Evolutionary conservation across 2,329 filamentous ascomycete genomes (phyloP), one percentile per base, ranked within the genome.

Genomic region (Xylaria sp.): DNA sequence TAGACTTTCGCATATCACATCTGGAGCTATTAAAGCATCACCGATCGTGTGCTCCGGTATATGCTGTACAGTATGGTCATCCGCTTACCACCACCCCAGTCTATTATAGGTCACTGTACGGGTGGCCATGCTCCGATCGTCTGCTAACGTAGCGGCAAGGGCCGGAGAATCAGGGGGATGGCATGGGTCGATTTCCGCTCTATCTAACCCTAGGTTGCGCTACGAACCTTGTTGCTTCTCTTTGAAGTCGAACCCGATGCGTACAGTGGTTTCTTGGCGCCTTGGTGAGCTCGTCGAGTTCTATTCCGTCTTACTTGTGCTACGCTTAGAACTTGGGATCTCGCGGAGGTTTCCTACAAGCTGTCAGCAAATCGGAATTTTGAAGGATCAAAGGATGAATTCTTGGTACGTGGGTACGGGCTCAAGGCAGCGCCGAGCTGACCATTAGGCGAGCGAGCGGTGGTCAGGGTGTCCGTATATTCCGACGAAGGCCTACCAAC

Each of bases 371-470:
- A 36, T 51, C 48, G 51, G 56, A 46, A 44, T 28, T 31, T 23
- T 1, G 58, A 62, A 68, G 66, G 66, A 68, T 68, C 26, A 40
- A 68, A 68, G 62, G 62, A 68, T 68, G 36, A 46, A 23, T 20
- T 57, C 42, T 64, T 40, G 48, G 65, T 59, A 33, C 60, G 61
- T 65, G 62, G 62, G 66, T 65, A 63, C 56, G 65, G 60, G 62
- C 61, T 57, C 40, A 53, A 57, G n/a, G 38, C 38, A 20, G 33
- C 42, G 20, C 54, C 23, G 54, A 65, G 66, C 66, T 68, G 66
- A 69, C 54, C 44, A 33, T 58, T 65, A 42, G 66, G 36, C 60
- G 44, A 60, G 48, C 53, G 28, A 28, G 33, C 51, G 1, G 46
- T 36, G 51, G 57, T 44, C 59, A 33, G 53, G 63, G 59, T 44